These are phyloP conservation scores for Amanita rimosa DNA, from an alignment of 768 basidiomycete species.

Conservation along the genomic window DNA sequence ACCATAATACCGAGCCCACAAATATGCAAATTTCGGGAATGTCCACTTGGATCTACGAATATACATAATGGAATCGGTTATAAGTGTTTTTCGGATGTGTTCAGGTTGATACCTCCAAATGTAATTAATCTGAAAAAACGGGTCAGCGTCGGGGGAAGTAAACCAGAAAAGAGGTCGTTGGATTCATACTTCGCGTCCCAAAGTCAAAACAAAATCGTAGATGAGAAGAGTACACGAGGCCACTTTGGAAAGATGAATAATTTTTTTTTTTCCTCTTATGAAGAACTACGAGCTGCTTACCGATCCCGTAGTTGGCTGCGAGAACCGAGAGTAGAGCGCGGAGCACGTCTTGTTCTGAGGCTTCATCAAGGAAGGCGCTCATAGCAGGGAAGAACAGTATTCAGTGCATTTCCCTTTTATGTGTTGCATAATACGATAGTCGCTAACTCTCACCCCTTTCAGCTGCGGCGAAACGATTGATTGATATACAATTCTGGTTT, in stretches of 20 bases:
- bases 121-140: too few species aligned
- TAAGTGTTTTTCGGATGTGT: too few species aligned
- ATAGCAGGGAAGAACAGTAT: not conserved
- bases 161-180: not conserved
- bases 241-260: too few species aligned
- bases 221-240: not conserved
- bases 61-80: too few species aligned
- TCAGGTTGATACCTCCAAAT: too few species aligned
- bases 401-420: not conserved
- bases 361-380: not conserved
- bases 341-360: not conserved
- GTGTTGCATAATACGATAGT: too few species aligned
- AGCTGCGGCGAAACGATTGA: too few species aligned
- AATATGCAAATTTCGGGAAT: not conserved
- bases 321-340: not conserved
- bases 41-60: not conserved
- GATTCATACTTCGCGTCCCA: not conserved
- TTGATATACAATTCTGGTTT: too few species aligned
- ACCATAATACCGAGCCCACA: not conserved
- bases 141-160: not conserved
- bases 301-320: not conserved
- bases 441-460: too few species aligned
- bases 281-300: not conserved
- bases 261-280: too few species aligned
- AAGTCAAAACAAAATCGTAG: not conserved